Evolutionary conservation across 2,329 filamentous ascomycete species (phyloP).

Genomic region (Aureobasidium sp.): DNA sequence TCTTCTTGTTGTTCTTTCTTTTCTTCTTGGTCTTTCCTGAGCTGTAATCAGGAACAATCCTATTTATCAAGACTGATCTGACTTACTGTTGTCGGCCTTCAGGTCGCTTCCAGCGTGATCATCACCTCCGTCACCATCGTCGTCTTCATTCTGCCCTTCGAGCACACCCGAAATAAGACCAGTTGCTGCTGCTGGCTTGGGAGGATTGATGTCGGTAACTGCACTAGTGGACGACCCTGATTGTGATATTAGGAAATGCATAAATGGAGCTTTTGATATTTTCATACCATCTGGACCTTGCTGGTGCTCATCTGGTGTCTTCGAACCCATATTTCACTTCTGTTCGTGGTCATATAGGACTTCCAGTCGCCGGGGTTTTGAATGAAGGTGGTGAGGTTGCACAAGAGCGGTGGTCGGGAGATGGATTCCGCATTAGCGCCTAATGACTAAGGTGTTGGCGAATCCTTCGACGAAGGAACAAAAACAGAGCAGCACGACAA

Average conservation of each 20-base stretch:
- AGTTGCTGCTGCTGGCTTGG: neutral
- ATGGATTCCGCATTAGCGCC: neutral
- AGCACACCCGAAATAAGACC: neutral
- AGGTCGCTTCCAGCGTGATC: slow-evolving; percentile 24
- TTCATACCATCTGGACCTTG: neutral
- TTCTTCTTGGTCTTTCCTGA: slow-evolving; percentile 38
- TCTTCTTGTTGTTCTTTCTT: slow-evolving; percentile 69
- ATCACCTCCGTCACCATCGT: slow-evolving; percentile 22
- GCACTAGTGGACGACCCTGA: neutral
- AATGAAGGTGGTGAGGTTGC: neutral
- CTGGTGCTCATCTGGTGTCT: neutral
- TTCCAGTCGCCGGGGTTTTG: neutral
- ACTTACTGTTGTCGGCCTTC: slow-evolving; percentile 49
- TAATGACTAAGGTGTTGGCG: neutral
- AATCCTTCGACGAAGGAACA: neutral
- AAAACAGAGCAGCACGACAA: neutral
- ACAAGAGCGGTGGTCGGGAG: neutral
- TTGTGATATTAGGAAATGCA: neutral
- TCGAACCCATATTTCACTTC: neutral
- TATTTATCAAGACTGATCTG: neutral
- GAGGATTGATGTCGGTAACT: slow-evolving; percentile 6
- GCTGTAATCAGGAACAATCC: neutral
- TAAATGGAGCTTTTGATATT: too few species aligned
- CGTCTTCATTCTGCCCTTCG: slow-evolving; percentile 24
- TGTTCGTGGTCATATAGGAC: neutral